phyloP scores from a whole-genome alignment of 2,329 filamentous ascomycete genomes.

The Exophiala spinifera region DNA sequence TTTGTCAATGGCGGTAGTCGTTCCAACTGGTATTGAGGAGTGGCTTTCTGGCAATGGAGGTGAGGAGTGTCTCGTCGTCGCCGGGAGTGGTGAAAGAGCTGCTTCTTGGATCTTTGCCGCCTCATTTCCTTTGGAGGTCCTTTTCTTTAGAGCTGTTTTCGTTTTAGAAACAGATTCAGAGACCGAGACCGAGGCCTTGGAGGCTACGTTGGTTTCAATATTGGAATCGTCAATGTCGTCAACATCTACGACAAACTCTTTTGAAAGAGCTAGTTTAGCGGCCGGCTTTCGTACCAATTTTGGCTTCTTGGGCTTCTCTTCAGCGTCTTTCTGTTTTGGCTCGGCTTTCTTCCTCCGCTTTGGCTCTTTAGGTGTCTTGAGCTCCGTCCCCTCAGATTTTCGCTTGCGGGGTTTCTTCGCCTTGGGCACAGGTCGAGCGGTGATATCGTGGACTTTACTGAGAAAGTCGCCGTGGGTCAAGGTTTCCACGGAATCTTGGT shows the following conservation, averaged over 20 bases:
- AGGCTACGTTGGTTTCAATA: background rate
- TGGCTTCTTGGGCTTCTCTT: constrained; percentile 1
- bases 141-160: constrained; percentile 3
- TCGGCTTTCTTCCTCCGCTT: constrained; percentile 22
- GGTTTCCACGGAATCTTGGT: constrained; percentile 7
- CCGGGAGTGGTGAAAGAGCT: constrained; percentile 10
- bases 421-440: constrained; percentile 25
- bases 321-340: constrained; percentile 6
- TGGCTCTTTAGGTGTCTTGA: constrained; percentile 15
- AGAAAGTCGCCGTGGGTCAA: constrained; percentile 27
- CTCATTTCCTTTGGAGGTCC: background rate
- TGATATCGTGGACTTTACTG: constrained; percentile 26
- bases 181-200: constrained; percentile 1
- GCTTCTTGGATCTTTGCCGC: constrained; percentile 7
- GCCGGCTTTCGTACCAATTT: constrained; percentile 7
- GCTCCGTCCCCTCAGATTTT: constrained; percentile 13
- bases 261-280: constrained; percentile 11
- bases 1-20: background rate
- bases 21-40: background rate
- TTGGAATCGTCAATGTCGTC: constrained; percentile 13
- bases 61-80: background rate
- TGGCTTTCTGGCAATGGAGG: background rate
- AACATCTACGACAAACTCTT: constrained; percentile 28
- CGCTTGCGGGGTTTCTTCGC: constrained; percentile 21
- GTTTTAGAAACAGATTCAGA: background rate